Evolutionary conservation across 345 rosid genomes (phyloP), one percentile per base, ranked within the genome.

Genomic region (Kandelia obovata): DNA sequence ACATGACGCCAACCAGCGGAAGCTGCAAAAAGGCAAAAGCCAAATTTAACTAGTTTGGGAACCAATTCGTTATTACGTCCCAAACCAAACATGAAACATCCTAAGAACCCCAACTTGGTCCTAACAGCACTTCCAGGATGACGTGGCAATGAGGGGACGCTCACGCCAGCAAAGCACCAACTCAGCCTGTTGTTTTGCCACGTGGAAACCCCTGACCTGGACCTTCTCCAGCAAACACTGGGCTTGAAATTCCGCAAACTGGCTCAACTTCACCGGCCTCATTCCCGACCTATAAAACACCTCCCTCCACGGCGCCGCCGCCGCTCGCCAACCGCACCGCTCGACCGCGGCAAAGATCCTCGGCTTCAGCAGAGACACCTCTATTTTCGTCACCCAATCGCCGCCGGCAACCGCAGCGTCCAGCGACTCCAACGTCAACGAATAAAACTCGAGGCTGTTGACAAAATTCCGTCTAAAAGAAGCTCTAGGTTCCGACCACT

Each of bases 111-210:
- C 49, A 3, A 15, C 17, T 43, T 0, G 49, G 16, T 13, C 49
- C 49, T 43, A 13, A 3, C 49, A 0, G 17, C 77, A 90, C 82
- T 80, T 82, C 99, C 99, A 96, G 5, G 88, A 92, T 66, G 99
- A 96, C 76, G 90, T 96, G 88, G 97, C 85, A 47, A 89, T 84
- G 1, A 92, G 79, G 30, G 90, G 86, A 53, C 90, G 79, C 19
- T 92, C 89, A 2, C 80, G 92, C 98, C 99, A 92, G 79, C 90
- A 96, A 72, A 96, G 92, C 83, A 92, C 87, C 83, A 96, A 76
- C 75, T 96, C 98, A 32, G 87, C 85, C 21, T 88, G 89, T 6
- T 88, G 88, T 84, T 84, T 96, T 0, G 86, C 98, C 86, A 90
- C 98, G 81, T 83, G 83, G 92, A 96, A 96, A 8, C 98, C 99